Evolutionary conservation across 805 yeast genomes (phyloP), one percentile per base, ranked within the genome.

Genomic region (Candida maltosa): DNA sequence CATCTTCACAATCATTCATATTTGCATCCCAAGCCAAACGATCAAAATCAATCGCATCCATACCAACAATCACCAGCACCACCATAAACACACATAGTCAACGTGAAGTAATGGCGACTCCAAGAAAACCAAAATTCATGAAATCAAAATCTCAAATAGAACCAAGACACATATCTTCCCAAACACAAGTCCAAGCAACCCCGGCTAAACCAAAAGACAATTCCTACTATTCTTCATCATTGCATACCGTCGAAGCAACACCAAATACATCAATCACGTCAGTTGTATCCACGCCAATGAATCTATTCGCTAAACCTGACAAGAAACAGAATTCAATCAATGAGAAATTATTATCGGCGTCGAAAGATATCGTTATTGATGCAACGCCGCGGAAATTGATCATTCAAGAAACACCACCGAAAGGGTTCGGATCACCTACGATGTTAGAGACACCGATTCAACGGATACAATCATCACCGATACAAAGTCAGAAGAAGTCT

Each of bases 81-180:
- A 36, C 37, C 22, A 33, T 25, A 6, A 22, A 22, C n/a, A n/a
- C n/a, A n/a, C n/a, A n/a, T n/a, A n/a, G n/a, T n/a, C n/a, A n/a
- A n/a, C n/a, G n/a, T n/a, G 18, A 57, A 39, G 51, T 59, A 3
- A 41, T 49, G 20, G 56, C 57, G 1, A 57, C 66, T 0, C 61
- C 62, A 1, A 40, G 49, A 31, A 55, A 52, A 33, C 38, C 37
- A 20, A 37, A 35, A 15, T 9, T 21, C 3, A 16, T 21, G 4
- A 54, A 48, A 29, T 56, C 56, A 5, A 58, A 64, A 1, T 65
- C 65, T 2, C 42, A 23, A 14, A 21, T 21, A 21, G 29, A 32
- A 20, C 17, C 29, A 18, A 21, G n/a, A n/a, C n/a, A n/a, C n/a
- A n/a, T n/a, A n/a, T n/a, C n/a, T n/a, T n/a, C n/a, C n/a, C n/a